Conservation (phyloP, 2,329 filamentous ascomycete species). For the Cordyceps pruinosa region DNA sequence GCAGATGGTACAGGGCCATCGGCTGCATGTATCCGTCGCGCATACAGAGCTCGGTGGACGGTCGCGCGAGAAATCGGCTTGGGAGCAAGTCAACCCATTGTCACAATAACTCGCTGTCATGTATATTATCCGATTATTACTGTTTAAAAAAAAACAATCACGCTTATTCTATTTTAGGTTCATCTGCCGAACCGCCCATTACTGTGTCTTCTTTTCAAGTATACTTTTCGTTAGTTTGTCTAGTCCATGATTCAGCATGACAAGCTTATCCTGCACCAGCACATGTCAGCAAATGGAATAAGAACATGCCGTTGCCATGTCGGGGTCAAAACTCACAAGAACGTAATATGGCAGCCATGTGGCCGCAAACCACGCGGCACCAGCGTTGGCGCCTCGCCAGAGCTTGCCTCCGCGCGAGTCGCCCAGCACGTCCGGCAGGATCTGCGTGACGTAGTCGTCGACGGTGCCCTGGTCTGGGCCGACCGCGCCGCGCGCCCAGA, state of each 20-base stretch:
- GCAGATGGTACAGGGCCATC: not conserved
- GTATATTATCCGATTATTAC: not conserved
- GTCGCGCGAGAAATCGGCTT: no score
- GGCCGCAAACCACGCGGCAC: not conserved
- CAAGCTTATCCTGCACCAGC: not conserved
- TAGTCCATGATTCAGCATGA: not conserved
- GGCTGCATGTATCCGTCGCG: not conserved
- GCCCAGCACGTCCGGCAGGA: constrained; percentile 1
- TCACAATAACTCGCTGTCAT: not conserved
- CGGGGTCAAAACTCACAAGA: constrained; percentile 1
- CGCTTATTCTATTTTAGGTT: not conserved
- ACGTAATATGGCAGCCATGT: constrained; percentile 1
- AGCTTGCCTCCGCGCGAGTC: constrained; percentile 1
- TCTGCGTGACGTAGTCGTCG: constrained; percentile 5
- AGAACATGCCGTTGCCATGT: not conserved
- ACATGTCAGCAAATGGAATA: not conserved
- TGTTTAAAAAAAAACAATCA: no score
- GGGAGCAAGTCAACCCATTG: no score
- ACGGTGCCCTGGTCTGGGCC: constrained; percentile 5
- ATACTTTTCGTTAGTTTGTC: constrained; percentile 3
- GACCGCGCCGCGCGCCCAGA: constrained; percentile 1
- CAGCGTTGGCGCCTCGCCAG: constrained; percentile 2
- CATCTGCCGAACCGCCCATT: not conserved
- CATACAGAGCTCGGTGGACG: not conserved
- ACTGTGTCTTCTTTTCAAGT: not conserved